Percentiles rank a stretch among this genome's conserved stretches.
phyloP scores from a whole-genome alignment of 1,284 basidiomycete genomes.

The Puccinia horiana region DNA sequence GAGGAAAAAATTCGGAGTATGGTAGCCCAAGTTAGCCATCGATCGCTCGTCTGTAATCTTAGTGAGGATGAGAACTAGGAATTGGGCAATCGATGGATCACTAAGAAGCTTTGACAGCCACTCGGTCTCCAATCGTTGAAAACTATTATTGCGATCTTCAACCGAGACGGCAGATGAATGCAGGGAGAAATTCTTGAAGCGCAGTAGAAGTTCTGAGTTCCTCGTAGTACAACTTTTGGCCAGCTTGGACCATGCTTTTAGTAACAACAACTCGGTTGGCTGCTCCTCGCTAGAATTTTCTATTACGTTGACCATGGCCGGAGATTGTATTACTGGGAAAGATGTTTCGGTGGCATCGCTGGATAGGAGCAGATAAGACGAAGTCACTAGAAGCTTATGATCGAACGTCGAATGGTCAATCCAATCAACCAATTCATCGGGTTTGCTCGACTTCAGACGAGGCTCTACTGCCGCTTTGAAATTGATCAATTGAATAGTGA shows the following conservation, averaged over 20 bases:
- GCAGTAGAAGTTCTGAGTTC: background rate
- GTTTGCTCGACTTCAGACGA: background rate
- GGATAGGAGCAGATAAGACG: constrained; percentile 19
- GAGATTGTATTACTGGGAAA: constrained; percentile 13
- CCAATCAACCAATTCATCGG: background rate
- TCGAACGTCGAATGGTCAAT: constrained; percentile 13
- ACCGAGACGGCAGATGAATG: background rate
- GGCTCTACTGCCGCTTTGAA: constrained; percentile 5
- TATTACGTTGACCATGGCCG: background rate
- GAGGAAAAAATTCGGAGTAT: constrained; percentile 20
- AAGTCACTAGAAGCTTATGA: constrained; percentile 17
- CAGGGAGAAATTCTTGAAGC: background rate
- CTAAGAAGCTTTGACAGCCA: constrained; percentile 21
- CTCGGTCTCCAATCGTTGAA: constrained; percentile 35
- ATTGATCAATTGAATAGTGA: constrained; percentile 27
- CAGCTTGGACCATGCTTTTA: constrained; percentile 16
- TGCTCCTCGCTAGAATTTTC: background rate
- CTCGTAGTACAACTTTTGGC: background rate
- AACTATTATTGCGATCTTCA: constrained; percentile 6
- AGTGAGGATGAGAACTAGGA: constrained; percentile 13
- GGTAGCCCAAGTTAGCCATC: background rate
- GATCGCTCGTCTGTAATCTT: background rate
- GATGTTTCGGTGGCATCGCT: background rate
- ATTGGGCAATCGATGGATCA: constrained; percentile 24
- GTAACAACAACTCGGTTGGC: background rate